Percentiles rank a stretch among this genome's conserved stretches.
Conservation (phyloP, 768 basidiomycete genomes). For the Kwoniella newhampshirensis region DNA sequence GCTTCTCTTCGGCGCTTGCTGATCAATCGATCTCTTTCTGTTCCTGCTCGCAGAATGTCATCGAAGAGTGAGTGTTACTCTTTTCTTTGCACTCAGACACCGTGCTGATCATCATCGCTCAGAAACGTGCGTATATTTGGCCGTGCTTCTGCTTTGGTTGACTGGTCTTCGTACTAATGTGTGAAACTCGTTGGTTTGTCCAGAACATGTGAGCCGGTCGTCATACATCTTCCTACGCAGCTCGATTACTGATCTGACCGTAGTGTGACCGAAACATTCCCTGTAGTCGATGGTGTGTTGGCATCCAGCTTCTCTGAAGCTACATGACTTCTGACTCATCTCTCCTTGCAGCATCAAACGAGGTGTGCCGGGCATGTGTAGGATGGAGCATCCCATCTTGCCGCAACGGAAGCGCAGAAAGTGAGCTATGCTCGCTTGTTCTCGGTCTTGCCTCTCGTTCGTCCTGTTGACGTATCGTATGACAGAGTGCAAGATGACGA, state of each 20-base stretch:
- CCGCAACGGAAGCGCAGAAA: conserved; percentile 38
- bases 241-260: conserved; percentile 9
- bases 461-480: neutral
- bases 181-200: no score
- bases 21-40: no score
- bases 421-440: conserved; percentile 24
- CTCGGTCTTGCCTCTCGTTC: no score
- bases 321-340: neutral
- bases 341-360: conserved; percentile 36
- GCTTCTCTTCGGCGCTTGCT: no score
- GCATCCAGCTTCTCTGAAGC: neutral
- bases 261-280: conserved; percentile 51
- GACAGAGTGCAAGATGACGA: conserved; percentile 27
- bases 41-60: conserved; percentile 50
- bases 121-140: conserved; percentile 48
- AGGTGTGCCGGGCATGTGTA: conserved; percentile 45
- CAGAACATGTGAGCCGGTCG: conserved; percentile 42
- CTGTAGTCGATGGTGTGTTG: conserved; percentile 43
- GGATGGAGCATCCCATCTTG: conserved; percentile 42
- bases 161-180: no score
- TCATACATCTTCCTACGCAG: neutral
- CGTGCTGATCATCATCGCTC: conserved; percentile 10
- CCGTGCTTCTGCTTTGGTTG: no score
- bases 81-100: neutral
- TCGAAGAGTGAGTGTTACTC: conserved; percentile 36